phyloP scores from a whole-genome alignment of 2,329 filamentous ascomycete species.

The Phyllosticta capitalensis region DNA sequence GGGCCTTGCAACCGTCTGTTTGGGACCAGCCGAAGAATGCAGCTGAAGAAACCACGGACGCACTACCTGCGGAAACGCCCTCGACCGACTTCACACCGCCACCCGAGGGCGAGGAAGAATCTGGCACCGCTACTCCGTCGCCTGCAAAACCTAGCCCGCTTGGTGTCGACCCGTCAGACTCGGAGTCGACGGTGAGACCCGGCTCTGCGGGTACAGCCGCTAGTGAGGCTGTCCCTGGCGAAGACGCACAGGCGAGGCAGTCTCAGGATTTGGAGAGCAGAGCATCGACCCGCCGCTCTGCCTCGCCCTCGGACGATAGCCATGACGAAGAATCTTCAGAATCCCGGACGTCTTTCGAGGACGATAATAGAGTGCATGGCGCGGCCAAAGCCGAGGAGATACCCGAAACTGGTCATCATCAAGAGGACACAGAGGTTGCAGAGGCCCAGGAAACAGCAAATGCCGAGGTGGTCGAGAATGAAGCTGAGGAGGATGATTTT shows the following conservation, averaged over 20 bases:
- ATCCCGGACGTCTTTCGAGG: slow-evolving; percentile 30
- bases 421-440: neutral
- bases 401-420: neutral
- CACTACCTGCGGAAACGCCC: neutral
- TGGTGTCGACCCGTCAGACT: slow-evolving; percentile 21
- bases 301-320: slow-evolving; percentile 27
- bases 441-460: neutral
- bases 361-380: slow-evolving; percentile 12
- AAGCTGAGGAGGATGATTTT: slow-evolving; percentile 14
- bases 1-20: neutral
- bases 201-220: slow-evolving; percentile 12
- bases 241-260: neutral
- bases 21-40: neutral
- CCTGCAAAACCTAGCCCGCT: neutral
- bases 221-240: neutral
- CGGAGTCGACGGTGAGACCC: slow-evolving; percentile 22
- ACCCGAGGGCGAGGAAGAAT: neutral
- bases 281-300: slow-evolving; percentile 25
- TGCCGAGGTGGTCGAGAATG: neutral
- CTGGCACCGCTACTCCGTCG: neutral
- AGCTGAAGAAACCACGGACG: neutral
- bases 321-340: slow-evolving; percentile 21
- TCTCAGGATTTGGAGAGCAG: slow-evolving; percentile 11
- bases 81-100: slow-evolving; percentile 1
- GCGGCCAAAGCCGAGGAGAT: neutral